Evolutionary conservation across 1,284 basidiomycete species (phyloP).

Genomic region (Apiotrichum mycotoxinovorans): DNA sequence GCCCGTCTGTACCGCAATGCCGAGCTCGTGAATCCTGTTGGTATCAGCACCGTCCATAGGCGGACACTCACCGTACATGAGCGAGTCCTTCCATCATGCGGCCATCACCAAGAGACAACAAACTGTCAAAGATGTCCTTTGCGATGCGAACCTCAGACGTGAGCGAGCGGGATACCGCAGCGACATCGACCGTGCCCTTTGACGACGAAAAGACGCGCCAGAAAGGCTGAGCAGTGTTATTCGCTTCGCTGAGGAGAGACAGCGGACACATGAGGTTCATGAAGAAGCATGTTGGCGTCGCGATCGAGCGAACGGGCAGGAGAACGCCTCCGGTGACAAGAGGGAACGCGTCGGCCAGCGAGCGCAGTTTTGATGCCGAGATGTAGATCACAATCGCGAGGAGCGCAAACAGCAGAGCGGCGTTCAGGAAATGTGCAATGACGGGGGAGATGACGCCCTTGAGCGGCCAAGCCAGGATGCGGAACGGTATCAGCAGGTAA

Average conservation of each 20-base stretch:
- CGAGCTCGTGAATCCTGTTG: slow-evolving; percentile 44
- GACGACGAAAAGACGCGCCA: slow-evolving; percentile 14
- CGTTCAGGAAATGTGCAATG: slow-evolving; percentile 27
- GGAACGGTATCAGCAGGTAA: slow-evolving; percentile 22
- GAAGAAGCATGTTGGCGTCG: slow-evolving; percentile 37
- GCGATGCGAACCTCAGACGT: slow-evolving; percentile 35
- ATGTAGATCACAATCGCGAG: neutral
- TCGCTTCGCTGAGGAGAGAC: slow-evolving; percentile 15
- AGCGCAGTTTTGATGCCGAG: neutral
- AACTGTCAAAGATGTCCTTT: slow-evolving; percentile 42
- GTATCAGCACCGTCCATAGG: neutral
- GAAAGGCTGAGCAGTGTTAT: slow-evolving; percentile 26
- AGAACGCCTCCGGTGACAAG: slow-evolving; percentile 5
- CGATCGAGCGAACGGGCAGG: slow-evolving; percentile 25
- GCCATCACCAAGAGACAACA: slow-evolving; percentile 35
- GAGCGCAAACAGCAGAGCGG: slow-evolving; percentile 18
- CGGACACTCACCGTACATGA: slow-evolving; percentile 35
- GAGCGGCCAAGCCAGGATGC: slow-evolving; percentile 22
- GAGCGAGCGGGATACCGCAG: slow-evolving; percentile 31
- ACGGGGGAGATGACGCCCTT: slow-evolving; percentile 20
- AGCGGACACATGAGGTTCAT: slow-evolving; percentile 27
- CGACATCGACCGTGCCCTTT: slow-evolving; percentile 26
- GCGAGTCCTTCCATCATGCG: slow-evolving; percentile 33
- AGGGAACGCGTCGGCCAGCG: neutral
- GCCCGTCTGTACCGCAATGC: slow-evolving; percentile 34